phyloP scores from a whole-genome alignment of 495 filamentous ascomycete genomes.

The Evansstolkia leycettana region DNA sequence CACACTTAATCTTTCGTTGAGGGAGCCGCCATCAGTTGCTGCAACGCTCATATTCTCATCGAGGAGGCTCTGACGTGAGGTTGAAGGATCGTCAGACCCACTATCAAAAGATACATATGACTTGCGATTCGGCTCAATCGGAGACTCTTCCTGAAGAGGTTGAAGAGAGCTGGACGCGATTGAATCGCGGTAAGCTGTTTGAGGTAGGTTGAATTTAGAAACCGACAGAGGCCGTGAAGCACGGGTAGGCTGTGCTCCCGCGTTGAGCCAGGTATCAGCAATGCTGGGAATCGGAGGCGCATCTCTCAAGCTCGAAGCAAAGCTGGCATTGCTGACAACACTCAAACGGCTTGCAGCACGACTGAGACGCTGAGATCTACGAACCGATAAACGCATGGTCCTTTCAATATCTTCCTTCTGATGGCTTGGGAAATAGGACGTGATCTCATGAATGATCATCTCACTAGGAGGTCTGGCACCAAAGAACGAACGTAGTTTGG shows the following conservation, averaged over 20 bases:
- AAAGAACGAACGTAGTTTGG: conserved; percentile 66
- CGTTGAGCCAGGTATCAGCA: conserved; percentile 80
- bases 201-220: conserved; percentile 43
- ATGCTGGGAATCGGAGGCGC: conserved; percentile 89
- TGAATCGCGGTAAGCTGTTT: conserved; percentile 65
- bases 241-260: conserved; percentile 23
- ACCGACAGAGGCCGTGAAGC: conserved; percentile 50
- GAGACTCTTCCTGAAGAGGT: conserved; percentile 82
- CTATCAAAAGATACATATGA: conserved; percentile 95
- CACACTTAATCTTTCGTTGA: conserved; percentile 55
- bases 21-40: conserved; percentile 48
- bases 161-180: conserved; percentile 80
- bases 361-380: conserved; percentile 80
- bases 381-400: conserved; percentile 81
- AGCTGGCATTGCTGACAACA: conserved; percentile 87
- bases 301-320: conserved; percentile 79
- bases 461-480: conserved; percentile 90
- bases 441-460: conserved; percentile 89
- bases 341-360: conserved; percentile 83
- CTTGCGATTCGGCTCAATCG: conserved; percentile 79
- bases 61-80: conserved; percentile 57
- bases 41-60: conserved; percentile 67
- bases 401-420: conserved; percentile 84
- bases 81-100: conserved; percentile 67
- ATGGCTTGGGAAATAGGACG: conserved; percentile 94